Evolutionary conservation across 306 rosid species (phyloP), one percentile per base, ranked within the genome.

Genomic region (Trifolium dubium): DNA sequence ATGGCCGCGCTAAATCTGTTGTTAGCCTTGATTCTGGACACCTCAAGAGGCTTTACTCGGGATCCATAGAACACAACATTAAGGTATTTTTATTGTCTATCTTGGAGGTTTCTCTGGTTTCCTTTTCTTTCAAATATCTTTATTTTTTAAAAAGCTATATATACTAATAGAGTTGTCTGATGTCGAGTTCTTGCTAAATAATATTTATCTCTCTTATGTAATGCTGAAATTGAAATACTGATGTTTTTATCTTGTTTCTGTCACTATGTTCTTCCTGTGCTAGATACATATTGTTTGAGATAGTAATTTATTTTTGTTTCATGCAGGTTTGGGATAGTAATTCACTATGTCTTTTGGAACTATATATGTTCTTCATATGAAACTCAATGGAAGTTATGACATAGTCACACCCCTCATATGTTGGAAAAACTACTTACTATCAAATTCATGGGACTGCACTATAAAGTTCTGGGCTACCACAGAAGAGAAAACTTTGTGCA

Each of bases 311-410:
- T 19, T 66, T 5, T 43, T 67, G 49, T 37, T 51, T 46, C 50
- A 29, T 39, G 39, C 59, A 89, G 91, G 88, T 66, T 12, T 87
- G 87, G 88, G 85, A 87, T 50, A n/a, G n/a, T n/a, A n/a, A n/a
- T n/a, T n/a, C n/a, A n/a, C n/a, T n/a, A n/a, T n/a, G n/a, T n/a
- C n/a, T n/a, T n/a, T n/a, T n/a, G n/a, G n/a, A n/a, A n/a, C n/a
- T n/a, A n/a, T n/a, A n/a, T n/a, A n/a, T n/a, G n/a, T n/a, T n/a
- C n/a, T n/a, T n/a, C n/a, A n/a, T n/a, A n/a, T n/a, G n/a, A n/a
- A n/a, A n/a, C n/a, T n/a, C n/a, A n/a, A n/a, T n/a, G n/a, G n/a
- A n/a, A n/a, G n/a, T n/a, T n/a, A n/a, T n/a, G n/a, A n/a, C n/a
- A n/a, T n/a, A n/a, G n/a, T n/a, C n/a, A n/a, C n/a, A n/a, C n/a